Base-by-base conservation (phyloP, 306 rosid species). In the Vigna hirtella region DNA sequence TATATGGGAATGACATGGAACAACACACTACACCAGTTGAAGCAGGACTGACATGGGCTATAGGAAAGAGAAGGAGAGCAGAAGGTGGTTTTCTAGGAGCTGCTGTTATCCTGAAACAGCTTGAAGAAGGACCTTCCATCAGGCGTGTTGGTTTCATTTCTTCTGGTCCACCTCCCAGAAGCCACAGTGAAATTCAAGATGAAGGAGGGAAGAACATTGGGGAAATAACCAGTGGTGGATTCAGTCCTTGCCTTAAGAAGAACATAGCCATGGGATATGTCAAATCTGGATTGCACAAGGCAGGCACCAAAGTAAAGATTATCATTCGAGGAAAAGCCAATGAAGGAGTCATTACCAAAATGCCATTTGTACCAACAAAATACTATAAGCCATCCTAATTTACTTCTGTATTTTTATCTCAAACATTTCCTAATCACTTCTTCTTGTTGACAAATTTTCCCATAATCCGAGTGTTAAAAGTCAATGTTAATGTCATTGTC, bases 51-150 rank as follows among this genome's bases (percentile, higher is more conserved):
- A 78, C 99, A 68, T 95, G 99, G 98, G 99, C 99, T 40, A 89
- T 95, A 76, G 98, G 97, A 55, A 95, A 95, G 85, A 88, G 99
- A 42, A 91, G 99, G 73, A 88, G 98, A 83, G 98, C 98, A 18
- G 98, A 93, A 84, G 99, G 99, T 49, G 99, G 99, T 56, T 95
- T 95, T 83, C 94, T 95, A 0, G 99, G 99, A 22, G 96, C 98
- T 55, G 88, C 88, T 45, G 89, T 92, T 28, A 95, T 95, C 52
- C 93, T 95, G 71, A 95, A 95, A 76, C 97, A 95, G 80, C 89
- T 95, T 9, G 85, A 36, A 67, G 90, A 85, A 0, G 99, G 99
- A 56, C 99, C 99, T 17, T 36, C 83, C 1, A 85, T 91, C 70
- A 88, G 99, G 86, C 98, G 99, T 69, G 99, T 66, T 2, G 99